A percentile compares a stretch with the other conserved stretches of the same genome.
Conservation (phyloP, 257 asterid species). For the Fraxinus excelsior region DNA sequence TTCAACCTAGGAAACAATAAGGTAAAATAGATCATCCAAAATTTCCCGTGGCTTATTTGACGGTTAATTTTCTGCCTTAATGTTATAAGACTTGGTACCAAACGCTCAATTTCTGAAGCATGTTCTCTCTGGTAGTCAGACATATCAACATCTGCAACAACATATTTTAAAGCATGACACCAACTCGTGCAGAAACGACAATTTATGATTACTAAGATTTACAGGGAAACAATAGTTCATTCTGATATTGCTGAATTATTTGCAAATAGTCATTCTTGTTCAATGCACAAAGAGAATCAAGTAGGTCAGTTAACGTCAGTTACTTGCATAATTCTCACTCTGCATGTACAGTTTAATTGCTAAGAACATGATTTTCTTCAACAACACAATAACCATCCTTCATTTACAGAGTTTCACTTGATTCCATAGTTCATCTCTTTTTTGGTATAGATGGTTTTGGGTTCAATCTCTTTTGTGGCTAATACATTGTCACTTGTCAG, state of each 20-base stretch:
- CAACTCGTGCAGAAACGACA: slow-evolving; percentile 9
- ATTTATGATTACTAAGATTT: background rate
- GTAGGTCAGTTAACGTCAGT: no score
- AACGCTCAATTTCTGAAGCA: slow-evolving; percentile 53
- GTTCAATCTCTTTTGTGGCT: no score
- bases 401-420: no score
- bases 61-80: slow-evolving; percentile 56
- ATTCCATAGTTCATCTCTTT: background rate
- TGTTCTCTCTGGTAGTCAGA: slow-evolving; percentile 73
- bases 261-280: background rate
- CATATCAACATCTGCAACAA: slow-evolving; percentile 54
- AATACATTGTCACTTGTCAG: no score
- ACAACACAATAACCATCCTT: no score
- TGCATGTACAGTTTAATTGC: no score
- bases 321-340: background rate
- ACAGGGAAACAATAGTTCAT: background rate
- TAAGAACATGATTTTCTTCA: no score
- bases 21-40: no score
- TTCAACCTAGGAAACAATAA: no score
- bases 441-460: background rate
- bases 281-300: background rate
- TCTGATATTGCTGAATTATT: slow-evolving; percentile 2
- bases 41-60: no score
- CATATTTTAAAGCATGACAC: slow-evolving; percentile 29
- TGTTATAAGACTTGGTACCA: slow-evolving; percentile 62